phyloP scores from a whole-genome alignment of 1,284 basidiomycete genomes.

The Cryptococcus wingfieldii region DNA sequence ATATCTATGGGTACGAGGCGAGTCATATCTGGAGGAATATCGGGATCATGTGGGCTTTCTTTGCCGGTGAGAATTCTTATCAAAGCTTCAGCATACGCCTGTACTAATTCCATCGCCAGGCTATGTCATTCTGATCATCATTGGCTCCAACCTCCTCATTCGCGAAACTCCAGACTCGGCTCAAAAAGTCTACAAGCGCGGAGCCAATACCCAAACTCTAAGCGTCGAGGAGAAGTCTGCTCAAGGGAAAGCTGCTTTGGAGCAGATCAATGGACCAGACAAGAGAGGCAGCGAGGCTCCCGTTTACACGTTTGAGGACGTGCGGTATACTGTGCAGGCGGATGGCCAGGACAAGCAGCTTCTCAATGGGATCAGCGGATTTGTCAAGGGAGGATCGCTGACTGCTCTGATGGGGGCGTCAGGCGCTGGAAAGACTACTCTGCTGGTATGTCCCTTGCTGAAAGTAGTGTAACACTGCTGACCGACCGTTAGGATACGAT shows the following conservation, averaged over 20 bases:
- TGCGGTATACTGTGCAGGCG: neutral
- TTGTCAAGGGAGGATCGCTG: neutral
- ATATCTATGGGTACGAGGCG: too few species aligned
- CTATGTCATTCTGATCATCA: too few species aligned
- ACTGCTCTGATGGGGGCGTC: neutral
- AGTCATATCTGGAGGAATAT: conserved; percentile 43
- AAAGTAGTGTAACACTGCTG: neutral
- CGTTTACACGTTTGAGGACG: neutral
- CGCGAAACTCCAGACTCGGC: too few species aligned
- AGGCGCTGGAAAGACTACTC: neutral
- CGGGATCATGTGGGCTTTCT: conserved; percentile 58
- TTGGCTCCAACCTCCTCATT: too few species aligned
- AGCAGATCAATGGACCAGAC: neutral
- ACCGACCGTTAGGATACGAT: neutral
- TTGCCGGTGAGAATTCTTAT: too few species aligned
- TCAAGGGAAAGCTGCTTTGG: neutral
- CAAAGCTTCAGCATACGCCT: too few species aligned
- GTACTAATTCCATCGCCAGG: conserved; percentile 20
- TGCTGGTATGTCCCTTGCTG: neutral
- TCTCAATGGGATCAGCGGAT: neutral
- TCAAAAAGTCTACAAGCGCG: neutral
- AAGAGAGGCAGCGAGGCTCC: neutral
- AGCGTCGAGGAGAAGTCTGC: neutral
- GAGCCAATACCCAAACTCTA: neutral
- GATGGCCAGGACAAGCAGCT: neutral